Base-by-base conservation (phyloP, 805 yeast genomes). In the Cyberlindnera subsufficiens region DNA sequence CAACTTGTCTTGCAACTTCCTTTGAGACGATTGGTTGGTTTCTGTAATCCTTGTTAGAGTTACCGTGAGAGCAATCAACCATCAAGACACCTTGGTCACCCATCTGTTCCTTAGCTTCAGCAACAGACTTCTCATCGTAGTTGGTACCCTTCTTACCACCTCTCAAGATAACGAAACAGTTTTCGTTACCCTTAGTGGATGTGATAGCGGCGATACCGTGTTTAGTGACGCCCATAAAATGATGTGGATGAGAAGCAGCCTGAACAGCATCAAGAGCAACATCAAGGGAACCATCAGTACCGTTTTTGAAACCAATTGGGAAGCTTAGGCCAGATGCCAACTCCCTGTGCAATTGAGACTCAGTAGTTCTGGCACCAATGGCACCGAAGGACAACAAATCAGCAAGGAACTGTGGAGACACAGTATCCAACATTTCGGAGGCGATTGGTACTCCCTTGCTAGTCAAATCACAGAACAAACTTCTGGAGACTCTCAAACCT, bases 11-110 rank as follows among this genome's bases (percentile, higher is more conserved):
- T 39, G 91, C 88, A 42, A 91, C 93, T 44, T 74, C 78, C 25
- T 75, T 69, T 52, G 88, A 82, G n/a, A 93, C 99, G 65, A 75
- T 80, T 46, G 99, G 97, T 71, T 93, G 99, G 71, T 93, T 93
- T 63, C 80, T 78, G 81, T 78, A 89, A 70, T 93, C 93, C 69
- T 93, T 93, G 67, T 75, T 80, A 32, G 97, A 89, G 74, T 93
- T 93, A 58, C 96, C 99, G 68, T 93, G 99, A 37, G 97, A 90
- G 69, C 96, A 93, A 69, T 93, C 99, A 49, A 93, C 85, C 99
- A 93, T 93, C 56, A 88, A 65, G 40, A 68, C 72, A 43, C 74
- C 72, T 33, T 59, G 63, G 15, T 55, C 59, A 56, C 68, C 66
- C 55, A 87, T 76, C 61, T 77, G 77, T 29, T 64, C 71, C 69